Evolutionary conservation across 2,329 filamentous ascomycete species (phyloP), one percentile per base, ranked within the genome.

Genomic region (Colletotrichum navitas): DNA sequence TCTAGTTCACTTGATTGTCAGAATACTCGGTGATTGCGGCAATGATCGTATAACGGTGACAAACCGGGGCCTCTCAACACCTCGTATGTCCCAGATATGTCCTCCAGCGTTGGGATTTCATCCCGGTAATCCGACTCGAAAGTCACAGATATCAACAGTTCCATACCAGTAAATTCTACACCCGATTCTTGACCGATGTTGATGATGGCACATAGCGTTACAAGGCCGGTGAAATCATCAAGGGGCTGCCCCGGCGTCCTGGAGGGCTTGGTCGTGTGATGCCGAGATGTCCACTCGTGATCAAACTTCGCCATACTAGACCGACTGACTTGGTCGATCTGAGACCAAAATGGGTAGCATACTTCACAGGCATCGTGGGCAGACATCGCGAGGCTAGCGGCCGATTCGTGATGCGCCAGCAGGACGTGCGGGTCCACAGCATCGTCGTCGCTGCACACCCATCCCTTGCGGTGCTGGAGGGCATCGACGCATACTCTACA

Each of bases 291-390:
- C 47, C 52, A 66, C 8, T 5, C 8, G 16, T n/a, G 29, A 4
- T 45, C 67, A 39, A 66, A 66, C 1, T 16, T 18, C 26, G 21
- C 66, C 10, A 69, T 16, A 1, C 0, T 29, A 18, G 26, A 12
- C 29, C 58, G 52, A 4, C 45, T 26, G 6, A 54, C 11, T 2
- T 69, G 45, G 3, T 24, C 24, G 14, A 69, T 16, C 2, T 60
- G 66, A 1, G 2, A 36, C 66, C 66, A 69, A n/a, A 69, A 69
- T 12, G 66, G 62, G n/a, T 18, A 34, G 32, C 62, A 59, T 21
- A 66, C 7, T 8, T 69, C 66, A 2, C 66, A 69, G 8, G 34
- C 62, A n/a, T 52, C 52, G 18, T 5, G 11, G 2, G 66, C 66
- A 1, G 66, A 69, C 24, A 36, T 11, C 5, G 60, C 52, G 2